phyloP scores from a whole-genome alignment of 2,329 filamentous ascomycete species.

The Samsoniella hepiali region DNA sequence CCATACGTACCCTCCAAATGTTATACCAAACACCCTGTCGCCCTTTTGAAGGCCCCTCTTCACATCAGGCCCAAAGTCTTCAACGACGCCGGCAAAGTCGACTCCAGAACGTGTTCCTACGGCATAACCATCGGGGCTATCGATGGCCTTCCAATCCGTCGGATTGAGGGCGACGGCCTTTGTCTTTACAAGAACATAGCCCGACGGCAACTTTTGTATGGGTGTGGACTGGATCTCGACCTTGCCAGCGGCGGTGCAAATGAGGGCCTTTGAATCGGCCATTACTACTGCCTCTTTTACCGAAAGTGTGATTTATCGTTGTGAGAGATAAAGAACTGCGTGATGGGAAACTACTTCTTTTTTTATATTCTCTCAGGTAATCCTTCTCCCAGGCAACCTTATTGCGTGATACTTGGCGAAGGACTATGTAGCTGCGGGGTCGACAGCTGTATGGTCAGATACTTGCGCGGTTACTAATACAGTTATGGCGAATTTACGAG shows the following conservation, averaged over 20 bases:
- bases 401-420: too few relatives aligned
- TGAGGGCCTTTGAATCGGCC: neutral
- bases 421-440: too few relatives aligned
- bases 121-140: conserved; percentile 34
- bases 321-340: too few relatives aligned
- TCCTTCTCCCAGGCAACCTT: too few relatives aligned
- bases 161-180: conserved; percentile 36
- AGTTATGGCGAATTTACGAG: too few relatives aligned
- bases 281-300: neutral
- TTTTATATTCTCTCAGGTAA: too few relatives aligned
- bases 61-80: conserved; percentile 42
- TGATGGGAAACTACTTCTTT: too few relatives aligned
- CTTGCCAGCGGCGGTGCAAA: conserved; percentile 5
- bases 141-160: conserved; percentile 33
- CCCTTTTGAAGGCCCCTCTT: conserved; percentile 43
- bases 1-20: conserved; percentile 31
- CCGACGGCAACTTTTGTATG: conserved; percentile 5
- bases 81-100: conserved; percentile 47
- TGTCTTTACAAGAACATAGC: conserved; percentile 32
- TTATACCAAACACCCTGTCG: conserved; percentile 44
- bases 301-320: too few relatives aligned
- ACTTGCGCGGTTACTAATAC: too few relatives aligned
- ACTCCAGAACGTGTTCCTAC: conserved; percentile 19
- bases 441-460: too few relatives aligned
- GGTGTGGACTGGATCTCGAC: conserved; percentile 2